Evolutionary conservation across 1,139 yeast species (phyloP), one percentile per base, ranked within the genome.

Genomic region (Scheffersomyces segobiensis): DNA sequence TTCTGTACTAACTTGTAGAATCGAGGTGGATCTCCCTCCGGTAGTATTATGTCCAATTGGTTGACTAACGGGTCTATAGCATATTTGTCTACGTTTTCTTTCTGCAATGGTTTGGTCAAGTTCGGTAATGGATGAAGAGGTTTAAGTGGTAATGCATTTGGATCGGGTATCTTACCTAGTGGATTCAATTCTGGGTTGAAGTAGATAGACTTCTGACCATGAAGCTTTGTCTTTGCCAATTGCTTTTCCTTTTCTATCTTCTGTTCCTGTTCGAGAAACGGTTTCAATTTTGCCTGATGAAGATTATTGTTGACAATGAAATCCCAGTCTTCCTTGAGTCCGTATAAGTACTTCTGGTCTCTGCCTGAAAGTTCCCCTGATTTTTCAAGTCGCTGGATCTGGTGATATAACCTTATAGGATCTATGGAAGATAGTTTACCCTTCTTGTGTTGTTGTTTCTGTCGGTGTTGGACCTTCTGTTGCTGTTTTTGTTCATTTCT

Each of bases 121-220:
- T 78, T 78, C 3, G 71, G 71, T 5, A 74, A 60, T 5, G 61
- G 57, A 3, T 55, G 52, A 1, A 52, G 49, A 2, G 61, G 52
- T n/a, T 47, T 54, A 32, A n/a, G 52, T 10, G 59, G 54, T 17
- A 58, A 55, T 18, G 52, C 59, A 19, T 46, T n/a, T 14, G 50
- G 49, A n/a, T 63, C 58, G 0, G 84, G 84, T 0, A 78, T 79
- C 57, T 77, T 78, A 0, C 84, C 84, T 20, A 79, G 65, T 3
- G 84, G 84, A 56, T 80, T 80, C 50, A 80, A 65, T 60, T 80
- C 84, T 3, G 83, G 82, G 61, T 80, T 80, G 64, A 79, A 80
- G 60, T 75, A 80, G 0, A 79, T 69, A 2, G 83, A 79, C 52
- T 75, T 65, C 56, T 60, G 66, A 0, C 83, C 84, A 75, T 78